Base-by-base conservation (phyloP, 495 filamentous ascomycete genomes). In the Aspergillus diversus region DNA sequence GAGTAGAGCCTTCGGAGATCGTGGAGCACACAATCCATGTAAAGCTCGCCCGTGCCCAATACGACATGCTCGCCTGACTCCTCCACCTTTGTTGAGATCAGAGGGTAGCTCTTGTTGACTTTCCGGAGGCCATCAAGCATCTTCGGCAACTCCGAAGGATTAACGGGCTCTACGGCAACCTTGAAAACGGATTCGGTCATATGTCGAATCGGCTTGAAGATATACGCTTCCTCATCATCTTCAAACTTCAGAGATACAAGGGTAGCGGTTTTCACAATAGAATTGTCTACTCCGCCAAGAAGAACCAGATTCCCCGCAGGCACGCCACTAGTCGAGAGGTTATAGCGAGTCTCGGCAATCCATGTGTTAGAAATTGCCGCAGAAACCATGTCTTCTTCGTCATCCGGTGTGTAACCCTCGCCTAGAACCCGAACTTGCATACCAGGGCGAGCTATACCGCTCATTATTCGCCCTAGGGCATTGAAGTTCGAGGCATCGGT, bases 1-100 rank as follows among this genome's bases (percentile, higher is more conserved):
- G 94, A 92, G 74, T 97, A 99, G 21, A 97, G 80, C 32, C 87
- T 84, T 53, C 95, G 92, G 13, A 99, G 84, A 72, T 99, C 95
- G 75, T 99, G 93, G 37, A 99, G 86, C 33, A 97, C 95, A 70
- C 94, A 98, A 77, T 99, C 95, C 92, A 99, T 97, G 78, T 98
- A 98, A 7, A 99, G 82, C 71, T 99, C 95, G 39, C 95, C 95
- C 3, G 95, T 98, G 17, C 95, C 95, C 21, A 99, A 83, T 47
- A 99, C 85, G 62, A 98, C 87, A 75, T 99, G 95, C 73, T 99
- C 95, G 13, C 95, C 95, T n/a, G 92, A 97, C 73, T 99, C 95
- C 69, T 99, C 95, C 15, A 99, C 95, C 75, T 98, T 98, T 8
- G 95, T 98, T 49, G 90, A 91, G 57, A 97, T 89, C 32, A 99